These are phyloP conservation scores for Cyclotella choctawhatcheeana DNA, from an alignment of 108 stramenopile species.

Conservation along the genomic window DNA sequence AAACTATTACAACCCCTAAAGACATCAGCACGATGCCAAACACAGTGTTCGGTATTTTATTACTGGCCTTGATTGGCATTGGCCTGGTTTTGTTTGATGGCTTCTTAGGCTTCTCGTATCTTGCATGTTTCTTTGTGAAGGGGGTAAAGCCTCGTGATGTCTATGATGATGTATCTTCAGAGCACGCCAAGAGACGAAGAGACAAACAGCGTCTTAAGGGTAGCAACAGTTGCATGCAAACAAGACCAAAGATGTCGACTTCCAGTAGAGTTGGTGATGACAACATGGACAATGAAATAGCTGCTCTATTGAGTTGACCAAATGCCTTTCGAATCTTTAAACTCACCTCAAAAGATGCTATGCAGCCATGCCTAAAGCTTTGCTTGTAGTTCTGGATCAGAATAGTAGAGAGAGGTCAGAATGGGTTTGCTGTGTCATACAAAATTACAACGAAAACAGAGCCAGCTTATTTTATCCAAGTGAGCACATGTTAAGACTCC, in stretches of 20 bases:
- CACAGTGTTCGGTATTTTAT: slow-evolving; percentile 62
- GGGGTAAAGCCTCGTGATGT: slow-evolving; percentile 61
- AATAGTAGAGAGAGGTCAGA: no score
- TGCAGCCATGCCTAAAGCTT: no score
- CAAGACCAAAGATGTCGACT: background rate
- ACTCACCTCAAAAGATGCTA: no score
- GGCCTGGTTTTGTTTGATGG: slow-evolving; percentile 80
- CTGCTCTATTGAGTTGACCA: slow-evolving; percentile 4
- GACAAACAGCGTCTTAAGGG: background rate
- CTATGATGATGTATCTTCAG: slow-evolving; percentile 62
- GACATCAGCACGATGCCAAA: slow-evolving; percentile 80
- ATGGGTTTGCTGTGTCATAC: no score
- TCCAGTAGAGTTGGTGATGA: slow-evolving; percentile 3
- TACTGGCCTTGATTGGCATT: slow-evolving; percentile 63
- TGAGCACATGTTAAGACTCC: no score
- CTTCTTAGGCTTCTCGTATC: slow-evolving; percentile 84
- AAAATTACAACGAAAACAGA: no score
- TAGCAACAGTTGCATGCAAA: background rate
- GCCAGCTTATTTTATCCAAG: no score
- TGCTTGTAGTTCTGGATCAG: no score
- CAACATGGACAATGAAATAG: slow-evolving; percentile 15
- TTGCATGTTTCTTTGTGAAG: slow-evolving; percentile 74
- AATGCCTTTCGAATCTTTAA: background rate
- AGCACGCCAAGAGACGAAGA: slow-evolving; percentile 21
- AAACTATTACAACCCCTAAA: slow-evolving; percentile 37